Evolutionary conservation across 192 early-diverging fungal genomes (phyloP).

Genomic region (Linnemannia exigua): DNA sequence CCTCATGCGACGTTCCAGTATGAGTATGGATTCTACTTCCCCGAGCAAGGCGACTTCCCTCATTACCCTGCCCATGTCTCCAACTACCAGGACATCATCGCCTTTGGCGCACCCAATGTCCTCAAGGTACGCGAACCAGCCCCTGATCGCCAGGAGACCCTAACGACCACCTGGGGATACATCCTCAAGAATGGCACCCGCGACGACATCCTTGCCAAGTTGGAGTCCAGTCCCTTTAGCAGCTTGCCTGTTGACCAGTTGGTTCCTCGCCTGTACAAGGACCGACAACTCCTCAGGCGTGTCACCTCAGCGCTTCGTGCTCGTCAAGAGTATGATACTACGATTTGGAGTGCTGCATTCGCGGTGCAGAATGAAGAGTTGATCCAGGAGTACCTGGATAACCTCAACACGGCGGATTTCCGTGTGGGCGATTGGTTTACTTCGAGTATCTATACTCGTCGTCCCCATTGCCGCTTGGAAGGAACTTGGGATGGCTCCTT

Average conservation of each 20-base stretch:
- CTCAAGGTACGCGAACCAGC: constrained; percentile 28
- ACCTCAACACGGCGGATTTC: neutral
- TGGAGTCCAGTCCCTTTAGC: constrained; percentile 23
- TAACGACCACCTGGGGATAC: constrained; percentile 22
- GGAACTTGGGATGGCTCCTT: constrained; percentile 4
- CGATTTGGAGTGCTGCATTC: constrained; percentile 48
- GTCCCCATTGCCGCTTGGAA: constrained; percentile 21
- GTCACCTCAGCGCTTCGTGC: constrained; percentile 46
- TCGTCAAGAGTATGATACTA: constrained; percentile 31
- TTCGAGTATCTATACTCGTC: constrained; percentile 23
- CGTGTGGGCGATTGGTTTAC: constrained; percentile 37
- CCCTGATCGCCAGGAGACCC: constrained; percentile 29
- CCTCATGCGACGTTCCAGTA: constrained; percentile 40
- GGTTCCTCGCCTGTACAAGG: constrained; percentile 33
- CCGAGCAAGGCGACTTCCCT: constrained; percentile 54
- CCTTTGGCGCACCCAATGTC: constrained; percentile 21
- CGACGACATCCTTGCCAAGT: constrained; percentile 24
- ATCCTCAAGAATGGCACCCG: constrained; percentile 36
- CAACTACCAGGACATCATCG: constrained; percentile 38
- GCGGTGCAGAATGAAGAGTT: constrained; percentile 23
- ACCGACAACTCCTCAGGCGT: constrained; percentile 23
- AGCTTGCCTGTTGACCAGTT: constrained; percentile 22
- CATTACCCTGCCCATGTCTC: constrained; percentile 57
- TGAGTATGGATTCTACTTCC: constrained; percentile 65
- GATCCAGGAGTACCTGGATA: constrained; percentile 52